These are phyloP conservation scores for Zygoascus hellenicus DNA, from an alignment of 1,139 yeast genomes.

Conservation along the genomic window DNA sequence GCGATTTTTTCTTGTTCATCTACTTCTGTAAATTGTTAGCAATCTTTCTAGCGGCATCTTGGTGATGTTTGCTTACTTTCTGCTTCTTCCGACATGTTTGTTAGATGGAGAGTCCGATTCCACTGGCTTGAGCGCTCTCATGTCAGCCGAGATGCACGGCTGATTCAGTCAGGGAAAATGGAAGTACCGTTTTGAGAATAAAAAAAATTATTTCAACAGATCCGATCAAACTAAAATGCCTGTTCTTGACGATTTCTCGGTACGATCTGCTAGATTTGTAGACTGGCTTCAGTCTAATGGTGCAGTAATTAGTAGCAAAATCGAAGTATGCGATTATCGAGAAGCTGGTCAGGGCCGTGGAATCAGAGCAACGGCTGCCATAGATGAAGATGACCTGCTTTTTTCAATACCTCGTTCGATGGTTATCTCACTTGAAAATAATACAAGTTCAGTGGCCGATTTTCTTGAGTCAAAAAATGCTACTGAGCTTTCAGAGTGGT, in stretches of 20 bases:
- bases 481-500: slow-evolving; percentile 61
- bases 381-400: slow-evolving; percentile 53
- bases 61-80: no score
- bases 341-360: slow-evolving; percentile 68
- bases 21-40: not conserved
- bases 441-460: slow-evolving; percentile 38
- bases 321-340: slow-evolving; percentile 57
- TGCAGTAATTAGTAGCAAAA: slow-evolving; percentile 48
- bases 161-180: no score
- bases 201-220: not conserved
- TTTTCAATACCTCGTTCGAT: slow-evolving; percentile 61
- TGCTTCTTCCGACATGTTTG: no score
- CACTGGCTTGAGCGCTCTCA: no score
- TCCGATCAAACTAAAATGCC: slow-evolving; percentile 8
- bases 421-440: slow-evolving; percentile 54
- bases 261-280: slow-evolving; percentile 41
- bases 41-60: not conserved
- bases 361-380: slow-evolving; percentile 57
- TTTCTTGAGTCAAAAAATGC: slow-evolving; percentile 33
- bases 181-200: no score
- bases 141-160: no score
- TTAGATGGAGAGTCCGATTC: no score
- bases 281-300: slow-evolving; percentile 50
- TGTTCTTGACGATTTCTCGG: slow-evolving; percentile 25
- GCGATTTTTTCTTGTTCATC: slow-evolving; percentile 11